A percentile compares a stretch with the other conserved stretches of the same genome.
phyloP scores from a whole-genome alignment of 345 rosid species.

The Gynandropsis gynandra region DNA sequence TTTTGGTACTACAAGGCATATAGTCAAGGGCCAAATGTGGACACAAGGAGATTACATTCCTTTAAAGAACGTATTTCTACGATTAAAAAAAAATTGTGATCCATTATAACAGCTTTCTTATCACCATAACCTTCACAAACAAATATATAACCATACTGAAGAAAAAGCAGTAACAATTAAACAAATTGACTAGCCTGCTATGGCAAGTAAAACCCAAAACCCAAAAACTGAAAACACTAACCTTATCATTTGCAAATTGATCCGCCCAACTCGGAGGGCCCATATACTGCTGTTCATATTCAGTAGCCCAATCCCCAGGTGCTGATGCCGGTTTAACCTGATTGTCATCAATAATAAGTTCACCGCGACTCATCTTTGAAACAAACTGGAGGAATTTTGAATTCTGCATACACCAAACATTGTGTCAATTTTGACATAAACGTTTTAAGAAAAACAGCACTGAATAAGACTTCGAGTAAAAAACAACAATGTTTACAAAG shows the following conservation, averaged over 20 bases:
- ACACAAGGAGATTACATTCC: conserved; percentile 7
- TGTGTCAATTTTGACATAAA: conserved; percentile 11
- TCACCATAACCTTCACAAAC: conserved; percentile 5
- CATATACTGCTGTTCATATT: conserved; percentile 71
- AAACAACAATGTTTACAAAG: neutral
- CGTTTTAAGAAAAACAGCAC: conserved; percentile 16
- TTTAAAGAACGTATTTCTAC: conserved; percentile 1
- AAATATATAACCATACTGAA: neutral
- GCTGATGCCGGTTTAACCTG: conserved; percentile 65
- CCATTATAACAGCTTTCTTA: conserved; percentile 8
- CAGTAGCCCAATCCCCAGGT: conserved; percentile 81
- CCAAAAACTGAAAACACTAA: conserved; percentile 27
- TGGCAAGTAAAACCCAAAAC: conserved; percentile 10
- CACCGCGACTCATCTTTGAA: conserved; percentile 99
- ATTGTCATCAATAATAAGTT: conserved; percentile 92
- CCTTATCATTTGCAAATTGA: conserved; percentile 57
- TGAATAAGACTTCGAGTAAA: neutral
- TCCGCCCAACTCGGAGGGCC: conserved; percentile 84
- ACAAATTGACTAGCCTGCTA: conserved; percentile 11
- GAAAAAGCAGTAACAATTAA: neutral
- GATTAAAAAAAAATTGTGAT: neutral
- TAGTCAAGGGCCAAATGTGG: conserved; percentile 3
- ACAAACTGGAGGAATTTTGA: conserved; percentile 96
- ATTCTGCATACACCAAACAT: conserved; percentile 54
- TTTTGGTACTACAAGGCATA: conserved; percentile 10